Conservation (phyloP, 495 filamentous ascomycete genomes). For the Cercophora sp. region DNA sequence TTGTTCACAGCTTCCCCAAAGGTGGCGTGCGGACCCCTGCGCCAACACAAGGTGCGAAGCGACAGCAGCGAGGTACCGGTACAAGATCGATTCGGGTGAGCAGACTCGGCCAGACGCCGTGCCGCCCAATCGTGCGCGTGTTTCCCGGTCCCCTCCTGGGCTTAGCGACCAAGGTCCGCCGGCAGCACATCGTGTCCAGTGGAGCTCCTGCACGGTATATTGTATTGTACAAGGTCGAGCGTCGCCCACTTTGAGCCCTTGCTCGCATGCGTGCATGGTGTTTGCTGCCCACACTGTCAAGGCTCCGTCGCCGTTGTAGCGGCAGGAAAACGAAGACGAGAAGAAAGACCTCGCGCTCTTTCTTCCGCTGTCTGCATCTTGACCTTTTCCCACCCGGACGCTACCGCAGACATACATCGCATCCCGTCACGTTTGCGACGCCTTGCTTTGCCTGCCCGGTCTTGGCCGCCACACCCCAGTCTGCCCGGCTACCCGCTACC, state of each 20-base stretch:
- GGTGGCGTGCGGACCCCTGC: conserved; percentile 13
- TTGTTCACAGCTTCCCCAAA: conserved; percentile 15
- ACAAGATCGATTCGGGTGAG: conserved; percentile 8
- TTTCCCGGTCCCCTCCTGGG: conserved; percentile 6
- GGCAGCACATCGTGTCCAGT: conserved; percentile 10
- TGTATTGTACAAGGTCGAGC: conserved; percentile 12
- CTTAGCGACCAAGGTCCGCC: conserved; percentile 12
- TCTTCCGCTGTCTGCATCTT: too few species aligned
- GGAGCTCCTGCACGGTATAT: conserved; percentile 13
- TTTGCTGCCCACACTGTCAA: not conserved
- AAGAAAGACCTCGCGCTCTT: not conserved
- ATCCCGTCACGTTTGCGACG: conserved; percentile 10
- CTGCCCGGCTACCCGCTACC: conserved; percentile 2
- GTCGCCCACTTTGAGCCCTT: not conserved
- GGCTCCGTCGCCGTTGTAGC: conserved; percentile 2
- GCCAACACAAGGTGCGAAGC: not conserved
- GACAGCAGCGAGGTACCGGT: conserved; percentile 18
- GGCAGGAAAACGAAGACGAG: not conserved
- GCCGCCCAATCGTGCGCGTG: conserved; percentile 3
- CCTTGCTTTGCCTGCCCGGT: not conserved
- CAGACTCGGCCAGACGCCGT: conserved; percentile 16
- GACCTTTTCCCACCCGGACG: too few species aligned
- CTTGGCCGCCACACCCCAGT: not conserved
- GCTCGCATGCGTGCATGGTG: too few species aligned
- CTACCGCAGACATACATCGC: conserved; percentile 8